Evolutionary conservation across 1,284 basidiomycete species (phyloP).

Genomic region (Apiotrichum domesticum): DNA sequence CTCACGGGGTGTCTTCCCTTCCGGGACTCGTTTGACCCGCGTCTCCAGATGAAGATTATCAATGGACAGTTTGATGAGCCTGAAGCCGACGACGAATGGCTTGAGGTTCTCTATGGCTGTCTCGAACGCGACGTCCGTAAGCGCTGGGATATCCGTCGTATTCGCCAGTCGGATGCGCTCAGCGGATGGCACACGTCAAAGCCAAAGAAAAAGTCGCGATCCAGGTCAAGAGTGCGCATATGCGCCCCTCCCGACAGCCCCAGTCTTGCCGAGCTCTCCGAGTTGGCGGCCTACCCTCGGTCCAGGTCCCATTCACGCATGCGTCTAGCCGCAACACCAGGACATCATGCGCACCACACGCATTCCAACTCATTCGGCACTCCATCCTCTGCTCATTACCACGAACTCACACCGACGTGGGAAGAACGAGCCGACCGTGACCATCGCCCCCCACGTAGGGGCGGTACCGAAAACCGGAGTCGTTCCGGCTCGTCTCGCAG

Average conservation of each 20-base stretch:
- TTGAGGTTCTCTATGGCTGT: conserved; percentile 67
- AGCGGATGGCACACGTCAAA: conserved; percentile 56
- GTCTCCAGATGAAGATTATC: conserved; percentile 83
- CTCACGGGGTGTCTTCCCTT: conserved; percentile 77
- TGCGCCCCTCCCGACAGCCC: background rate
- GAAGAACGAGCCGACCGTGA: background rate
- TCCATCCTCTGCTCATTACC: background rate
- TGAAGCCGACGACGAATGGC: conserved; percentile 59
- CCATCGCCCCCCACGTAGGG: background rate
- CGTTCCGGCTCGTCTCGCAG: background rate
- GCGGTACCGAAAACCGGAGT: background rate
- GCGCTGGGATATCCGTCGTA: conserved; percentile 68
- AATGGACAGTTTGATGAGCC: conserved; percentile 59
- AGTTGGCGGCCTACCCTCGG: background rate
- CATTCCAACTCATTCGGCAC: background rate
- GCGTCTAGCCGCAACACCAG: background rate
- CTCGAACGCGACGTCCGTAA: conserved; percentile 56
- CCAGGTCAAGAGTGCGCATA: conserved; percentile 23
- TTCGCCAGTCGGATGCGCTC: conserved; percentile 72
- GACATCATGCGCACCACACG: background rate
- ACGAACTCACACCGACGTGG: background rate
- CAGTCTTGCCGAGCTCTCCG: background rate
- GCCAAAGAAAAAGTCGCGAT: conserved; percentile 12
- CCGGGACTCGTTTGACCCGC: conserved; percentile 76
- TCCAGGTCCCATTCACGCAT: conserved; percentile 2